Conservation (phyloP, 768 basidiomycete genomes). For the Ramaria sp. region DNA sequence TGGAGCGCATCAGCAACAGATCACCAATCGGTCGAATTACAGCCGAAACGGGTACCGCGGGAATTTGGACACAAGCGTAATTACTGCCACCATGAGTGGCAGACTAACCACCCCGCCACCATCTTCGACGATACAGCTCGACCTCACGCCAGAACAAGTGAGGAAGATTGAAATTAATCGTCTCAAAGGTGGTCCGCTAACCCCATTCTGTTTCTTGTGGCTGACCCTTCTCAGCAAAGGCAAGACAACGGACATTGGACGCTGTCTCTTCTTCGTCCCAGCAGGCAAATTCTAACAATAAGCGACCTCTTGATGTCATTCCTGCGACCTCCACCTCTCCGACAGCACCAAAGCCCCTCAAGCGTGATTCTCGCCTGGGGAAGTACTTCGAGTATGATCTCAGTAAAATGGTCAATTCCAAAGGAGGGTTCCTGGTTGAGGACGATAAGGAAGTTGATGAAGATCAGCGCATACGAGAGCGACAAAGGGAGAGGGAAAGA, state of each 20-base stretch:
- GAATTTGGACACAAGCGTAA: neutral
- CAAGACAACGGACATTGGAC: conserved; percentile 57
- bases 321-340: conserved; percentile 52
- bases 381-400: conserved; percentile 97
- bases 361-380: conserved; percentile 70
- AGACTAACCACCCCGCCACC: conserved; percentile 11
- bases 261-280: conserved; percentile 34
- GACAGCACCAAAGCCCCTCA: conserved; percentile 42
- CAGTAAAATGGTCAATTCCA: conserved; percentile 92
- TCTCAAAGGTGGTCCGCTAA: conserved; percentile 42
- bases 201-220: neutral
- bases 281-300: conserved; percentile 52
- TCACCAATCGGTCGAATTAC: too few relatives aligned
- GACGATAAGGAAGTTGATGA: conserved; percentile 78
- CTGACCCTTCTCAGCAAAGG: conserved; percentile 45
- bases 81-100: neutral
- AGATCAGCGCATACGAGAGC: conserved; percentile 63
- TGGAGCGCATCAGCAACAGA: too few relatives aligned
- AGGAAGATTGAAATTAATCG: conserved; percentile 71
- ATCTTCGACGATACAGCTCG: conserved; percentile 14
- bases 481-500: conserved; percentile 69
- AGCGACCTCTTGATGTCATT: conserved; percentile 53
- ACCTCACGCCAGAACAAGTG: conserved; percentile 54
- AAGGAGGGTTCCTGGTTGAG: conserved; percentile 90
- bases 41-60: too few relatives aligned